Evolutionary conservation across 1,284 basidiomycete species (phyloP).

Genomic region (Rhodotorula sp.): DNA sequence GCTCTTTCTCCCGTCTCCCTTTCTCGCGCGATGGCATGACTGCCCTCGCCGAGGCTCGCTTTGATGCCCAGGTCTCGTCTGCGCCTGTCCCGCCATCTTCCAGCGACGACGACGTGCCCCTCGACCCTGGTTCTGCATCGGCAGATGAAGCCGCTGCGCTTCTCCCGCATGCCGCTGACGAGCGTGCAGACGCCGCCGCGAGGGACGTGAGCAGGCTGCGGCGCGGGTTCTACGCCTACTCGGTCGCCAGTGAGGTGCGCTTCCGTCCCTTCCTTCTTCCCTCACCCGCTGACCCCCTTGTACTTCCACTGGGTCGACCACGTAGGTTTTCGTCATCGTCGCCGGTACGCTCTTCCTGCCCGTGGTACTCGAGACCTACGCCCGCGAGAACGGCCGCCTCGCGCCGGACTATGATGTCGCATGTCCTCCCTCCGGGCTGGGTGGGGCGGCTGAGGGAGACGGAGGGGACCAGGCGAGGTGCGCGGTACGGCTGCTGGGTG

Average conservation of each 20-base stretch:
- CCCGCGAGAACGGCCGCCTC: slow-evolving; percentile 34
- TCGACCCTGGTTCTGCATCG: neutral
- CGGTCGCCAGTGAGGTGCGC: slow-evolving; percentile 41
- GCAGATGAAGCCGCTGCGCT: neutral
- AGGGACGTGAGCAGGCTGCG: neutral
- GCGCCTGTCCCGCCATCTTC: neutral
- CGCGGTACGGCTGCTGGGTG: slow-evolving; percentile 24
- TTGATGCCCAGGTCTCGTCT: neutral
- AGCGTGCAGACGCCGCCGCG: neutral
- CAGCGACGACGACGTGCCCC: neutral
- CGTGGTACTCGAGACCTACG: slow-evolving; percentile 36
- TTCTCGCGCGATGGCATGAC: neutral
- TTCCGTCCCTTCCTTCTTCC: neutral
- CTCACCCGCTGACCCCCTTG: neutral
- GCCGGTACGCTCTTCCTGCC: slow-evolving; percentile 40
- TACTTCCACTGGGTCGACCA: no score
- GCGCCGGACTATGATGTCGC: slow-evolving; percentile 8
- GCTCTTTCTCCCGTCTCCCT: neutral
- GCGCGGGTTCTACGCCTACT: slow-evolving; percentile 38
- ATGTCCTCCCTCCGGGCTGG: slow-evolving; percentile 25
- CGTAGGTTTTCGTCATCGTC: slow-evolving; percentile 42
- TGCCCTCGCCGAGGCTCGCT: neutral
- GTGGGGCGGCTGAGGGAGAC: neutral
- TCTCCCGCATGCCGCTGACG: neutral
- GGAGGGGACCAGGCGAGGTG: slow-evolving; percentile 17